Conservation (phyloP, 768 basidiomycete genomes). For the Macrolepiota fuliginosa region DNA sequence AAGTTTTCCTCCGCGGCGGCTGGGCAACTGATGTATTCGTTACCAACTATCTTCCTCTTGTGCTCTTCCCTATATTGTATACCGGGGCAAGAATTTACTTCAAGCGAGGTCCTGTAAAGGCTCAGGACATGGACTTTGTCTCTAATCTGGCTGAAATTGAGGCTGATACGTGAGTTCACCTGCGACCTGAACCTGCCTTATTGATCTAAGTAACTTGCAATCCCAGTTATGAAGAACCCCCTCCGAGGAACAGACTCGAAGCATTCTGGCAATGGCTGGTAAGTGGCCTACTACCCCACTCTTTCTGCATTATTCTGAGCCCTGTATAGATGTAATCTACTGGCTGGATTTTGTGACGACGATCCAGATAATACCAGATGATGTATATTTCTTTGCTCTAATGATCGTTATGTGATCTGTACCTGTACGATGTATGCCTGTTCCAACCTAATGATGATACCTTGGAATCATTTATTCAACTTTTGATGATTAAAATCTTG, state of each 20-base stretch:
- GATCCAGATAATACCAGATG: background rate
- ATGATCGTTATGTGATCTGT: background rate
- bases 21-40: conserved; percentile 67
- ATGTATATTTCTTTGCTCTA: background rate
- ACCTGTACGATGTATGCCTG: background rate
- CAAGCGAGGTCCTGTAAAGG: conserved; percentile 40
- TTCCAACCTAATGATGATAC: background rate
- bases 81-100: conserved; percentile 52
- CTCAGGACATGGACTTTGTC: conserved; percentile 84
- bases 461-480: conserved; percentile 10
- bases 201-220: conserved; percentile 5
- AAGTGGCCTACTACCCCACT: conserved; percentile 33
- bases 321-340: conserved; percentile 15
- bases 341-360: background rate
- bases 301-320: conserved; percentile 10
- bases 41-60: conserved; percentile 75
- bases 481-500: background rate
- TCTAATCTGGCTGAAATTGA: conserved; percentile 68
- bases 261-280: conserved; percentile 83
- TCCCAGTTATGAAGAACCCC: conserved; percentile 64
- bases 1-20: conserved; percentile 36
- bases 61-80: conserved; percentile 78
- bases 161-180: conserved; percentile 48
- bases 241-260: conserved; percentile 65
- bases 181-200: background rate